Conservation (phyloP, 2,329 filamentous ascomycete species). For the Nectriaceae sp. region DNA sequence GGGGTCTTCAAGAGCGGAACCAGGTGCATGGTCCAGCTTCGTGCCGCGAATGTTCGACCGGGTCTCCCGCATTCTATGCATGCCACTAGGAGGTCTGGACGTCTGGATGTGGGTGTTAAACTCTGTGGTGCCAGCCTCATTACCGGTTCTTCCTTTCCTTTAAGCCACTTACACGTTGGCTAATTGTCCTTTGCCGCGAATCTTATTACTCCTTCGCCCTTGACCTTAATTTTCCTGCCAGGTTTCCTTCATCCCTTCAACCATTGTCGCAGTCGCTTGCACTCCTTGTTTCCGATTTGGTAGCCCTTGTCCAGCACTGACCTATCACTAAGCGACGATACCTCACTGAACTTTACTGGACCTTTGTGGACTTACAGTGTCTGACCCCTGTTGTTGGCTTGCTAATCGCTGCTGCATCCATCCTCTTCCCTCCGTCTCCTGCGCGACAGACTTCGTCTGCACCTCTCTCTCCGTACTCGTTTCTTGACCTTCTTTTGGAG, state of each 20-base stretch:
- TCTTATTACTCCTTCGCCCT: too few species aligned
- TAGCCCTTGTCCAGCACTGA: conserved; percentile 17
- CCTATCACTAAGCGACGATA: conserved; percentile 15
- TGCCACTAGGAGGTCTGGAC: background rate
- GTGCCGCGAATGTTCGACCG: background rate
- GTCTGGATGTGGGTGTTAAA: too few species aligned
- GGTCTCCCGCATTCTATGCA: background rate
- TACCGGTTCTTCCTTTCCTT: too few species aligned
- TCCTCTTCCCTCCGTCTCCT: conserved; percentile 11
- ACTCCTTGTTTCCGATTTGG: conserved; percentile 11
- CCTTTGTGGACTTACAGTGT: too few species aligned
- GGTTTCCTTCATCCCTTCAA: background rate
- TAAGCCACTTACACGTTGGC: too few species aligned
- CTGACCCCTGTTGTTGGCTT: conserved; percentile 22
- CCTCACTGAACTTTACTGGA: conserved; percentile 10
- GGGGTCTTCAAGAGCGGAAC: background rate
- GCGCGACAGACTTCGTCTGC: conserved; percentile 3
- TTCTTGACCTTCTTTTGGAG: too few species aligned
- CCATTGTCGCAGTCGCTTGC: background rate
- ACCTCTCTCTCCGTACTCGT: background rate
- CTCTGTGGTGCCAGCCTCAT: too few species aligned
- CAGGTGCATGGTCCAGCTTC: background rate
- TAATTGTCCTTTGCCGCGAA: too few species aligned
- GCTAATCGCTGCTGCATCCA: conserved; percentile 16
- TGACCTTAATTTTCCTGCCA: too few species aligned